Conservation (phyloP, 768 basidiomycete species). For the Candolleomyces eurysporus region DNA sequence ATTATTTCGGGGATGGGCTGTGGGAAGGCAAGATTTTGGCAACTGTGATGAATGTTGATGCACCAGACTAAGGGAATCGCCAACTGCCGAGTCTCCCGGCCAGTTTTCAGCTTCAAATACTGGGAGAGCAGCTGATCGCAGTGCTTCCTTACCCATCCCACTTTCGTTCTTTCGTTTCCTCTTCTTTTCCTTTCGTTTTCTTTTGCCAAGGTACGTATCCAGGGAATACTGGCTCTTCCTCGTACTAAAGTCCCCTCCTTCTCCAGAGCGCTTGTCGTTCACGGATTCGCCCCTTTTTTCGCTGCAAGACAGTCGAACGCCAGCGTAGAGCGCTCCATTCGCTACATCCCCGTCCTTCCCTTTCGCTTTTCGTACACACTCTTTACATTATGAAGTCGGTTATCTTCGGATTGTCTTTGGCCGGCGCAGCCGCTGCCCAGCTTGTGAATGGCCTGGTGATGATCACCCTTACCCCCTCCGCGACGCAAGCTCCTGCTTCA, state of each 20-base stretch:
- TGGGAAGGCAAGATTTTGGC: conserved; percentile 15
- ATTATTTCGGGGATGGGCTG: conserved; percentile 15
- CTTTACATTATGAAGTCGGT: conserved; percentile 65
- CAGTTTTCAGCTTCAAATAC: conserved; percentile 33
- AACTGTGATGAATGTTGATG: conserved; percentile 21
- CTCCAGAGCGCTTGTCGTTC: conserved; percentile 44
- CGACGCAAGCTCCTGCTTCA: conserved; percentile 16
- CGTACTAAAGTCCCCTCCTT: conserved; percentile 29
- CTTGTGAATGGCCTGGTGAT: conserved; percentile 46
- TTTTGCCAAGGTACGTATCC: conserved; percentile 44
- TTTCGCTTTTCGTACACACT: conserved; percentile 31
- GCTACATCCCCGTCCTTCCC: conserved; percentile 36
- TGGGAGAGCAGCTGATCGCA: conserved; percentile 9
- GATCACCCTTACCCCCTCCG: conserved; percentile 28
- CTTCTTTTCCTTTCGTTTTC: conserved; percentile 35
- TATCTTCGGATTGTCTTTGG: conserved; percentile 57
- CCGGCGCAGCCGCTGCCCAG: conserved; percentile 57
- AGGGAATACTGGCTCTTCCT: not conserved
- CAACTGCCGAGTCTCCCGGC: conserved; percentile 21
- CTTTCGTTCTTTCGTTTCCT: conserved; percentile 44
- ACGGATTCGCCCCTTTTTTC: conserved; percentile 37
- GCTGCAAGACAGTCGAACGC: conserved; percentile 67
- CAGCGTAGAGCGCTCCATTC: conserved; percentile 70
- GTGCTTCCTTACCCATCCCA: conserved; percentile 23
- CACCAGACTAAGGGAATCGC: conserved; percentile 28